Conservation (phyloP, 2,329 filamentous ascomycete species). For the Triangularia setosa region DNA sequence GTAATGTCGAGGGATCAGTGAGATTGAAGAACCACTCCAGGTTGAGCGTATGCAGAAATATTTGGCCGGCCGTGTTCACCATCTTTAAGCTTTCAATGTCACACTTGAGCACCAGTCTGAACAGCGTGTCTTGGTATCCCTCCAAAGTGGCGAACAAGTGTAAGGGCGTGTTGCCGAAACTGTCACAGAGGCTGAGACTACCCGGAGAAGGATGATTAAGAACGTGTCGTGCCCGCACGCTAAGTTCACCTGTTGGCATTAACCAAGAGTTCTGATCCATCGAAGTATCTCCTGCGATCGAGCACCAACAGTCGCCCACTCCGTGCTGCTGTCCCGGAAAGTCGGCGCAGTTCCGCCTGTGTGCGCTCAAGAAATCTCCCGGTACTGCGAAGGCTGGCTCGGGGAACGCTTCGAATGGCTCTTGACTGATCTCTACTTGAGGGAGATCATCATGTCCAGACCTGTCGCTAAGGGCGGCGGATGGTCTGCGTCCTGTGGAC, state of each 20-base stretch:
- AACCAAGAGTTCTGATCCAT: constrained; percentile 27
- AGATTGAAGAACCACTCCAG: constrained; percentile 33
- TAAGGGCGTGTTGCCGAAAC: constrained; percentile 46
- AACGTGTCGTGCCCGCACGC: constrained; percentile 26
- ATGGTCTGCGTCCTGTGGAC: constrained; percentile 10
- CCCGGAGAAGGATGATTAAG: constrained; percentile 20
- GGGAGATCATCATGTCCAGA: not conserved
- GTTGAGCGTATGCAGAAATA: constrained; percentile 44
- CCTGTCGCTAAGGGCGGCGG: constrained; percentile 6
- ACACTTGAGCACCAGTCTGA: constrained; percentile 24
- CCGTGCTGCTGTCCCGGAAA: constrained; percentile 28
- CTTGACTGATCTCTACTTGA: not conserved
- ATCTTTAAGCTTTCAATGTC: constrained; percentile 23
- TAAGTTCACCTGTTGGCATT: constrained; percentile 28
- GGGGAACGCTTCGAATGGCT: constrained; percentile 22
- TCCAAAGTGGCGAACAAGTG: constrained; percentile 43
- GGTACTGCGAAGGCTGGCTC: constrained; percentile 38
- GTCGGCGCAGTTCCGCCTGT: constrained; percentile 27
- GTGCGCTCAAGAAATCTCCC: constrained; percentile 45
- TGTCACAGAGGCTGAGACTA: constrained; percentile 34
- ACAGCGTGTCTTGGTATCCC: constrained; percentile 29
- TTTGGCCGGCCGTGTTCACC: constrained; percentile 46
- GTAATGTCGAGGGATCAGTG: constrained; percentile 22
- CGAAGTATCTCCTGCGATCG: constrained; percentile 28
- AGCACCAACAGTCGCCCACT: constrained; percentile 32